Evolutionary conservation across 2,329 filamentous ascomycete species (phyloP).

Genomic region (Zarea fungicola): DNA sequence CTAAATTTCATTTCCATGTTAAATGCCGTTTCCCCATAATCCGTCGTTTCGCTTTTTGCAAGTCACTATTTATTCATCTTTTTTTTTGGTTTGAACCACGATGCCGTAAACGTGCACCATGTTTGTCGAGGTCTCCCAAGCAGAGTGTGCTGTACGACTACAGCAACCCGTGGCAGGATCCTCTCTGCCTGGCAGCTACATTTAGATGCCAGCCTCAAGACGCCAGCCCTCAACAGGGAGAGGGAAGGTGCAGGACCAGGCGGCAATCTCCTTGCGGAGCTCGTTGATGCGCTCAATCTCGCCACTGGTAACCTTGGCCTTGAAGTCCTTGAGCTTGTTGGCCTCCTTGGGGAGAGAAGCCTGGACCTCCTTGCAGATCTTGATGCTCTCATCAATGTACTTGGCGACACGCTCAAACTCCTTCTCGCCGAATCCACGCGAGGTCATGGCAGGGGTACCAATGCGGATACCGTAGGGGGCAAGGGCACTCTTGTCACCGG

Average conservation of each 20-base stretch:
- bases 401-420: slow-evolving; percentile 86
- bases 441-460: slow-evolving; percentile 96
- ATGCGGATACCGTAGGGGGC: slow-evolving; percentile 94
- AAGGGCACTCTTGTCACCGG: slow-evolving; percentile 94
- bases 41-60: background rate
- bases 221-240: slow-evolving; percentile 78
- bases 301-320: slow-evolving; percentile 77
- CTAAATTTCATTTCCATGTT: slow-evolving; percentile 10
- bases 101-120: background rate
- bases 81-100: background rate
- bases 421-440: slow-evolving; percentile 83
- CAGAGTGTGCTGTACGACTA: too few relatives aligned
- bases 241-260: slow-evolving; percentile 86
- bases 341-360: slow-evolving; percentile 82
- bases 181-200: background rate
- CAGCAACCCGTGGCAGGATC: background rate
- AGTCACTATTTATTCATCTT: background rate
- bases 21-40: slow-evolving; percentile 9
- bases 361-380: slow-evolving; percentile 87
- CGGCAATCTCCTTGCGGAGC: slow-evolving; percentile 82
- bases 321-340: slow-evolving; percentile 99
- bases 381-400: slow-evolving; percentile 87
- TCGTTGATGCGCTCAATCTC: slow-evolving; percentile 75
- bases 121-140: background rate
- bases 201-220: slow-evolving; percentile 53